Evolutionary conservation across 805 yeast genomes (phyloP), one percentile per base, ranked within the genome.

Genomic region (Starmerella floricola): DNA sequence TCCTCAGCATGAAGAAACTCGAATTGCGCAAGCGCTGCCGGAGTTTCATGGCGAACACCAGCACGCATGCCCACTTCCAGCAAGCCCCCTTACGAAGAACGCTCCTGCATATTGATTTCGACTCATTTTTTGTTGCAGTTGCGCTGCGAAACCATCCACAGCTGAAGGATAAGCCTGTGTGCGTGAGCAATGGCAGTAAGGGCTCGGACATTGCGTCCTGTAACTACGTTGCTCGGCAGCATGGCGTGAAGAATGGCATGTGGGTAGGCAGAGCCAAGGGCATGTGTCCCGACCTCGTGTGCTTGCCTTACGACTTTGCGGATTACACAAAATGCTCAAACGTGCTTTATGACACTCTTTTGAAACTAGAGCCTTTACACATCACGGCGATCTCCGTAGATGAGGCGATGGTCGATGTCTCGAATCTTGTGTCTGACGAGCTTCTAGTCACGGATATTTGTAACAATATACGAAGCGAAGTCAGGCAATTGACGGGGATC

Each of bases 111-210:
- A 69, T 88, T 27, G 98, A 88, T 58, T 88, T 86, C 59, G 98
- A 88, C 59, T 85, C 94, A 50, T 88, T 91, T 55, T 88, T 88
- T 62, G 96, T 87, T 2, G 71, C 93, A 0, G 95, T 80, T 0
- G 81, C 95, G 0, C 72, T 83, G 2, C 61, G 76, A 41, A 66
- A 62, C 13, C 63, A 67, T 32, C 78, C 80, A 0, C 67, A 74
- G 2, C 55, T 78, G 15, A 73, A 73, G 45, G 68, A 73, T 51
- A 60, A 79, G 69, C 65, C 79, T 56, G 60, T 88, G 61, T 64
- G 94, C 66, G 65, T 76, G 1, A 69, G 78, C 34, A 69, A 72
- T 52, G 61, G 62, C 13, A 45, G 53, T 3, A 59, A 62, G 3
- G 60, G 61, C 28, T 74, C 96, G 0, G 97, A 88, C 58, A 67